Percentiles rank a stretch among this genome's conserved stretches.
Conservation (phyloP, 1,284 basidiomycete genomes). For the Melampsora larici-populina region DNA sequence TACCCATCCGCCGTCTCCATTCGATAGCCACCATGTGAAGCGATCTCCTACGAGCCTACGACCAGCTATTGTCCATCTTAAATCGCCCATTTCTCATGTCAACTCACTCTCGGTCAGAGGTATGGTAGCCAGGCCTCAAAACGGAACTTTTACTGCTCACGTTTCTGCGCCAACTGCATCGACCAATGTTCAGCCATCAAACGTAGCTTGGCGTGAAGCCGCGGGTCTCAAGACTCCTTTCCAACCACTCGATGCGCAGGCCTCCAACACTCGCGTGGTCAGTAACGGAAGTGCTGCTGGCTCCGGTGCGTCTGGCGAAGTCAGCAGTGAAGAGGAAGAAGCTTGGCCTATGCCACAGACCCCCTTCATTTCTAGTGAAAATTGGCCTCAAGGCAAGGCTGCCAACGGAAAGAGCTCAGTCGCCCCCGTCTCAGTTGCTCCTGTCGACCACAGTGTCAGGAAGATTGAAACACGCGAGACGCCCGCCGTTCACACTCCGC, state of each 20-base stretch:
- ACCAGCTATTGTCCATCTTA: neutral
- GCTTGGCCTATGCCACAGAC: conserved; percentile 40
- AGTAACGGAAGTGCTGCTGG: conserved; percentile 3
- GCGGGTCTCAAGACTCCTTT: neutral
- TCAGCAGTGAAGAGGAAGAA: conserved; percentile 40
- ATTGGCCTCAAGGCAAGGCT: conserved; percentile 12
- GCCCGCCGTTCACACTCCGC: neutral
- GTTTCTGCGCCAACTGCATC: neutral
- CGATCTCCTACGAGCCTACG: neutral
- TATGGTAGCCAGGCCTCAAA: neutral
- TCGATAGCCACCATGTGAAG: conserved; percentile 1
- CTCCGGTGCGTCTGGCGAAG: conserved; percentile 35
- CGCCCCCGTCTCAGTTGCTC: neutral
- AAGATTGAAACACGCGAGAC: neutral
- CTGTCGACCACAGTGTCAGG: neutral
- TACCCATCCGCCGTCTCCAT: neutral
- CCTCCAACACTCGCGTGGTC: neutral
- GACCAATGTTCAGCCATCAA: neutral
- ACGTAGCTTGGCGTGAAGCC: conserved; percentile 4
- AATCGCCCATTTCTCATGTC: neutral
- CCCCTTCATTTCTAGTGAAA: conserved; percentile 32
- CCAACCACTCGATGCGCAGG: neutral
- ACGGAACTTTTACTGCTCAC: neutral
- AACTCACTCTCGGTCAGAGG: neutral
- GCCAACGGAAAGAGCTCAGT: neutral